A percentile compares a stretch with the other conserved stretches of the same genome.
Evolutionary conservation across 2,329 filamentous ascomycete genomes (phyloP).

Genomic region (Fusarium longipes): DNA sequence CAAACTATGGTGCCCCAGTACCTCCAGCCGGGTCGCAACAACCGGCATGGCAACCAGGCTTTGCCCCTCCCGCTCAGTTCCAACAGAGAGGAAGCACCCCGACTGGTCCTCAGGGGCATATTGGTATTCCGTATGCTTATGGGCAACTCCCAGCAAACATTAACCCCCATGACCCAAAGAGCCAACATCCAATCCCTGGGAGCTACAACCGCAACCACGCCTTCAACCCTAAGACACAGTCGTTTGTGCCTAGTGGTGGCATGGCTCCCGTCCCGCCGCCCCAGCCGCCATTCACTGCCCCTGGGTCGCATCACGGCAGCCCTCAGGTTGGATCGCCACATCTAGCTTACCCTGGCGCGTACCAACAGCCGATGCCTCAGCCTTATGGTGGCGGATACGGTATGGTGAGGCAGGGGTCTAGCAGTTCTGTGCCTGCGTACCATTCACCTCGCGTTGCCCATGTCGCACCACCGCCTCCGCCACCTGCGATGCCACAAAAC

Average conservation of each 20-base stretch:
- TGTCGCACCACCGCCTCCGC: constrained; percentile 54
- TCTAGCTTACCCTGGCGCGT: constrained; percentile 60
- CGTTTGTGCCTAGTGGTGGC: constrained; percentile 78
- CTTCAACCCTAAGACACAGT: constrained; percentile 94
- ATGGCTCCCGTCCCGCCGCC: constrained; percentile 62
- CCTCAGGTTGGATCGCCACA: constrained; percentile 65
- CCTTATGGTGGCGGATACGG: constrained; percentile 62
- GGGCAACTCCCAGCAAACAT: constrained; percentile 79
- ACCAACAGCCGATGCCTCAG: constrained; percentile 59
- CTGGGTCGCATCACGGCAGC: constrained; percentile 63
- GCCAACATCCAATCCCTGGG: constrained; percentile 84
- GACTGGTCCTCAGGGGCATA: constrained; percentile 46
- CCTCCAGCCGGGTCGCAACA: constrained; percentile 47
- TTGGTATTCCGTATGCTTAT: constrained; percentile 74
- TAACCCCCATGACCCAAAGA: constrained; percentile 77
- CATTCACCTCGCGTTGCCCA: constrained; percentile 54
- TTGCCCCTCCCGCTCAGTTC: constrained; percentile 48
- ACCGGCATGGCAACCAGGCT: constrained; percentile 54
- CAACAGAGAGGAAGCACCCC: constrained; percentile 49
- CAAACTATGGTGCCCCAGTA: constrained; percentile 52
- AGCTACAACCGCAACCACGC: constrained; percentile 81
- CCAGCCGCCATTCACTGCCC: constrained; percentile 60
- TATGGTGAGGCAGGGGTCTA: constrained; percentile 68
- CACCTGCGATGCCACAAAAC: constrained; percentile 53
- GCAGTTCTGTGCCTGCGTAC: constrained; percentile 64